phyloP scores from a whole-genome alignment of 2,329 filamentous ascomycete species.

The Xylariaceae sp. region DNA sequence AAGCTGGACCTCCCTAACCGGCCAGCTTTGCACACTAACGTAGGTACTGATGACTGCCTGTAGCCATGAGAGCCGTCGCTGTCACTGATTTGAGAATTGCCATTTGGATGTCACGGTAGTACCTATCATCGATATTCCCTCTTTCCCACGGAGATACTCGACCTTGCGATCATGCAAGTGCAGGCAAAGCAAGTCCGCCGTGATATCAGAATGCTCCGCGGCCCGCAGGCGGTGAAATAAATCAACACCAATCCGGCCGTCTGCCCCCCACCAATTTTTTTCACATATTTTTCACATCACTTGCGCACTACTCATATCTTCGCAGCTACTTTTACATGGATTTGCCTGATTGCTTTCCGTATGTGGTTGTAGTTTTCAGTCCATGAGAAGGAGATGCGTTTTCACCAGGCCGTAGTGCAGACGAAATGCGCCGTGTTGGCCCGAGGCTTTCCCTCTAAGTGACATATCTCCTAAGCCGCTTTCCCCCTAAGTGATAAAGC shows the following conservation, averaged over 20 bases:
- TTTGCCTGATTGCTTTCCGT: not conserved
- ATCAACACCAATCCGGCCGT: not conserved
- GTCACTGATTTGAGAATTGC: too few relatives aligned
- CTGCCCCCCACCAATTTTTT: not conserved
- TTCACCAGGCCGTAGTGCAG: constrained; percentile 1
- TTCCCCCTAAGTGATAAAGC: constrained; percentile 18
- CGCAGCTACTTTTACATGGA: not conserved
- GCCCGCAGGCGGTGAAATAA: not conserved
- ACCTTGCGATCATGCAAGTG: too few relatives aligned
- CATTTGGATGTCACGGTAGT: not conserved
- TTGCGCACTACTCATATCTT: not conserved
- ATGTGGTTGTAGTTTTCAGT: too few relatives aligned
- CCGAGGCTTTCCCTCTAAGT: constrained; percentile 23
- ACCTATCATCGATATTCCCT: not conserved
- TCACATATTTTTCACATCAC: not conserved
- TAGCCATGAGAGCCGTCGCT: too few relatives aligned
- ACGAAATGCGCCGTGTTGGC: constrained; percentile 13
- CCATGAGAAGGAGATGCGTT: not conserved
- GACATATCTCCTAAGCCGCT: constrained; percentile 17
- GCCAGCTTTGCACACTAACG: not conserved
- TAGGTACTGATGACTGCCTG: not conserved
- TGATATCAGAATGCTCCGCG: too few relatives aligned
- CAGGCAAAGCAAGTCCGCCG: too few relatives aligned
- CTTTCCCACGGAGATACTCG: not conserved
- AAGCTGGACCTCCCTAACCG: not conserved